Base-by-base conservation (phyloP, 768 basidiomycete genomes). In the Lactifluus hygrophoroides region DNA sequence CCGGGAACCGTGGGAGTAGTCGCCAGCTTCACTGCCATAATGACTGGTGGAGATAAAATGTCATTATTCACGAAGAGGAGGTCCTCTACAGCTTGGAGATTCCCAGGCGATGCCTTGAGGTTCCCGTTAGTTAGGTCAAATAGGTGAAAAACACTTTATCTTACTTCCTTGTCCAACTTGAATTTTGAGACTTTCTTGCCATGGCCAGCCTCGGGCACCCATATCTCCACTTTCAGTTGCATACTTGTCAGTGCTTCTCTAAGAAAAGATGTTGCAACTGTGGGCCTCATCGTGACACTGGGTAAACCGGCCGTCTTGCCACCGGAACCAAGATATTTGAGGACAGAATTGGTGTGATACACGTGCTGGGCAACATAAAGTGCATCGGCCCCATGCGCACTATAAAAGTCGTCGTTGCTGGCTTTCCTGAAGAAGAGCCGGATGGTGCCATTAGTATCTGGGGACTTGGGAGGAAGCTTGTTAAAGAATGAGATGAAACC, bases 181-280 rank as follows among this genome's bases (percentile, higher is more conserved):
- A 94, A 97, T 67, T 84, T 88, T 3, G 77, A 69, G 7, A 80
- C 79, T 58, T 87, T 90, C 70, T 90, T 93, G 3, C 83, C 84
- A 57, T 85, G 82, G 0, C 83, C 84, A 6, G 80, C 74, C 64
- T 89, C 86, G 1, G 88, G 81, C 11, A 72, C 76, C 85, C 91
- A 95, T 47, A 99, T 95, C 70, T 99, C 94, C 5, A 98, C 81
- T 46, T 89, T 80, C 60, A 99, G 80, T 72, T 98, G 95, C 70
- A 84, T 90, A 30, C 80, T 75, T 3, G 96, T 98, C 57, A 99
- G 69, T 0, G 92, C 93, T 48, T 98, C 95, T 28, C 96, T 75
- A 45, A 99, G 73, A 60, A 96, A 84, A 37, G 77, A 77, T 64
- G 90, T 88, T 0, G 94, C 94, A 17, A 92, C 82, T 16, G 80